Evolutionary conservation across 139 green algal species (phyloP).

Genomic region (Picochlorum sp.): DNA sequence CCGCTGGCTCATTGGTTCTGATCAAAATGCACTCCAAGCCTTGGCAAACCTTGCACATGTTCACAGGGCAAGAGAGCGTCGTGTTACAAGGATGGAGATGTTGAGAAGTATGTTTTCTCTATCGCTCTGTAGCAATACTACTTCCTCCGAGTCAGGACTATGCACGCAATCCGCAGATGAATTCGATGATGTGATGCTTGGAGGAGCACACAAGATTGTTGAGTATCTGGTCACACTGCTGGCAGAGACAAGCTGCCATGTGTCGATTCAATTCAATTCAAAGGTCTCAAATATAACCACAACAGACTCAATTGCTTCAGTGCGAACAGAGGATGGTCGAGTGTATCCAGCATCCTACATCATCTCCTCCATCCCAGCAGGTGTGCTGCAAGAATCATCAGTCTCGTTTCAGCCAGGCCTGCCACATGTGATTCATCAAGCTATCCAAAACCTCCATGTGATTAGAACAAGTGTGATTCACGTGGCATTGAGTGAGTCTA

Average conservation of each 20-base stretch:
- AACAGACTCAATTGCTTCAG: background rate
- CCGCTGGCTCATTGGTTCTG: slow-evolving; percentile 6
- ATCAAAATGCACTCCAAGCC: background rate
- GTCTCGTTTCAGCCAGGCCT: slow-evolving; percentile 18
- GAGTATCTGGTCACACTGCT: too few relatives aligned
- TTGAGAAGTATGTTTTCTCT: too few relatives aligned
- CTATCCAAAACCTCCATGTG: slow-evolving; percentile 8
- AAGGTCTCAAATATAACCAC: background rate
- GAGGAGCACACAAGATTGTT: too few relatives aligned
- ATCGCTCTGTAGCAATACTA: too few relatives aligned
- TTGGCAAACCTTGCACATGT: background rate
- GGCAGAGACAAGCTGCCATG: too few relatives aligned
- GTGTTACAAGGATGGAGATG: too few relatives aligned
- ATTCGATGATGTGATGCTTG: too few relatives aligned
- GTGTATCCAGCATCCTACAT: slow-evolving; percentile 18
- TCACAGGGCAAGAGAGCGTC: background rate
- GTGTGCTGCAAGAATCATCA: slow-evolving; percentile 10
- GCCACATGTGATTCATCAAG: slow-evolving; percentile 7
- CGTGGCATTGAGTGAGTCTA: background rate
- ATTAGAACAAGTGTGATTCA: background rate
- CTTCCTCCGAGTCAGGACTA: too few relatives aligned
- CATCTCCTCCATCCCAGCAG: slow-evolving; percentile 22
- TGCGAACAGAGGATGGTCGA: background rate
- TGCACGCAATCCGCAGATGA: too few relatives aligned
- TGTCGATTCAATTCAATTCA: background rate